These are phyloP conservation scores for Gomphus sp. DNA, from an alignment of 1,284 basidiomycete species.

Conservation along the genomic window DNA sequence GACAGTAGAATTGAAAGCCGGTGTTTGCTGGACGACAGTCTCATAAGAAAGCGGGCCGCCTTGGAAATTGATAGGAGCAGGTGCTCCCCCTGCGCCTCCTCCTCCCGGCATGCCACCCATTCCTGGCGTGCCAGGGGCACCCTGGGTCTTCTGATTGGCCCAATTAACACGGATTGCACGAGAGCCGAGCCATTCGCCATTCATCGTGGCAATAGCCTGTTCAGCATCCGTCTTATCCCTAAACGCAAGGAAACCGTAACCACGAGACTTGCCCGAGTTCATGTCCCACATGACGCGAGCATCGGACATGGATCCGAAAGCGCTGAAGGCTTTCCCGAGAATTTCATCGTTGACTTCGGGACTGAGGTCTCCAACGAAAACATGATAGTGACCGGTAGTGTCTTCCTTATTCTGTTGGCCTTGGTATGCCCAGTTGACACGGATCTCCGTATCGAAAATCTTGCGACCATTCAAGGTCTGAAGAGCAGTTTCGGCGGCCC, in stretches of 20 bases:
- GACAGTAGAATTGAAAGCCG: conserved; percentile 89
- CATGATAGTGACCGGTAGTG: conserved; percentile 91
- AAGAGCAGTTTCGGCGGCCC: conserved; percentile 92
- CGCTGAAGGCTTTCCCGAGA: conserved; percentile 89
- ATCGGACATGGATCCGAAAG: conserved; percentile 91
- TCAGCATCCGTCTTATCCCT: conserved; percentile 96
- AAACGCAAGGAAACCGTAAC: conserved; percentile 91
- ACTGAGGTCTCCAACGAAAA: conserved; percentile 96
- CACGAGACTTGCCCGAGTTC: conserved; percentile 96
- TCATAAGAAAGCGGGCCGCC: conserved; percentile 85
- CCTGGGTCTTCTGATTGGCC: conserved; percentile 98
- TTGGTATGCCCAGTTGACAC: conserved; percentile 98
- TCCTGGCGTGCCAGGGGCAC: conserved; percentile 30
- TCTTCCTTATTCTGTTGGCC: conserved; percentile 95
- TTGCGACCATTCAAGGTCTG: conserved; percentile 96
- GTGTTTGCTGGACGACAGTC: conserved; percentile 80
- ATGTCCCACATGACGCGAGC: conserved; percentile 99
- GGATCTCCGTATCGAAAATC: conserved; percentile 96
- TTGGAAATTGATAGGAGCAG: conserved; percentile 79
- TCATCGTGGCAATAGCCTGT: conserved; percentile 97
- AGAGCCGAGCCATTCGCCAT: conserved; percentile 97
- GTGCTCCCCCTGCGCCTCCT: conserved; percentile 36
- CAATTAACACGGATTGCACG: conserved; percentile 98
- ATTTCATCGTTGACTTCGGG: conserved; percentile 99
- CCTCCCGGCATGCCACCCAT: conserved; percentile 28